Evolutionary conservation across 306 rosid species (phyloP).

Genomic region (Fragaria iinumae): DNA sequence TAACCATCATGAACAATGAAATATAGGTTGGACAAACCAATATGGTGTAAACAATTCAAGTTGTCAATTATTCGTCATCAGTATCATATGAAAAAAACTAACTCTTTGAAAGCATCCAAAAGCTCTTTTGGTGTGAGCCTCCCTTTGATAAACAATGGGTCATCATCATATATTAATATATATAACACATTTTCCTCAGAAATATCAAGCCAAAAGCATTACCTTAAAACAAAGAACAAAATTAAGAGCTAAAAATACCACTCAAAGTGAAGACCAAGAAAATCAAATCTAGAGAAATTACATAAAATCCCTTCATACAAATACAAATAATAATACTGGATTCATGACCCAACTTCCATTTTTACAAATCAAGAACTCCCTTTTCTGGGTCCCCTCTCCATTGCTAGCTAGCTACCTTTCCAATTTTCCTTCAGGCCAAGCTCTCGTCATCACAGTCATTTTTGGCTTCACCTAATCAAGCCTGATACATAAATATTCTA

Average conservation of each 20-base stretch:
- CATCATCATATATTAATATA: too few relatives aligned
- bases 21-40: background rate
- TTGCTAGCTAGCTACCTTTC: background rate
- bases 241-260: background rate
- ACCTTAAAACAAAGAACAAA: background rate
- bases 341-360: constrained; percentile 6
- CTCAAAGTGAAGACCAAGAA: background rate
- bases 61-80: background rate
- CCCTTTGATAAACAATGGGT: background rate
- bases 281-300: background rate
- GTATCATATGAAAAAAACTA: background rate
- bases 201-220: background rate
- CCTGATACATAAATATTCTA: background rate
- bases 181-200: background rate
- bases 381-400: constrained; percentile 1
- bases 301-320: background rate
- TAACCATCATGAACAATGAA: background rate
- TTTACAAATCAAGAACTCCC: constrained; percentile 5
- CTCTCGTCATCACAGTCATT: background rate
- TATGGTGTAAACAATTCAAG: constrained; percentile 6
- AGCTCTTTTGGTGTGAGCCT: background rate
- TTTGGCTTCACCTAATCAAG: constrained; percentile 1
- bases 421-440: background rate
- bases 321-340: background rate
- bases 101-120: background rate